Base-by-base conservation (phyloP, 2,329 filamentous ascomycete species). In the Calonectria hawksworthii region DNA sequence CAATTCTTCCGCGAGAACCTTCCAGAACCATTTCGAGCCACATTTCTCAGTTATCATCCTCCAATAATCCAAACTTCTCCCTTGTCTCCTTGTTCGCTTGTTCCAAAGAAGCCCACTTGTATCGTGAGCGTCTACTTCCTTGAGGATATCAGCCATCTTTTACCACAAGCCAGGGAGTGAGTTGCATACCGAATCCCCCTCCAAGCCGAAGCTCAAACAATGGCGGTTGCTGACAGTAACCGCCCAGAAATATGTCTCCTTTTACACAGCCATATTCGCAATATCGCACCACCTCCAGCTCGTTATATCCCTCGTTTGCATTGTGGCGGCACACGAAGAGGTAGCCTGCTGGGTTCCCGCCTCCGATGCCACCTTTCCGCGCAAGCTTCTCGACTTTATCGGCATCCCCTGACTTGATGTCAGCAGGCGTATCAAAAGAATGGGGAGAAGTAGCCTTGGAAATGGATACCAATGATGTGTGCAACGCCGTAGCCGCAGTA, bases 241-340 rank as follows among this genome's bases (percentile, higher is more conserved):
- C 56, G 26, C 56, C 56, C 3, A 28, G 2, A 30, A 41, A 63
- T 28, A 63, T 13, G 16, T 63, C 56, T 21, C 56, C 56, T 18
- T 63, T 63, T 28, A 21, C 56, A 9, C 56, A 63, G 23, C 56
- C 56, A 21, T 41, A 63, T 41, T 63, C 9, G 23, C 56, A 63
- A 21, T 63, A 63, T 3, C 36, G 56, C 23, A 63, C 6, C 56
- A 63, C 36, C 16, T 63, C 56, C 6, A 63, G 34, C 23, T 63
- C 34, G 11, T 63, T 63, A 3, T 44, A n/a, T 41, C 1, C 6
- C 14, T 41, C 26, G 2, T 63, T 16, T 41, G 7, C 14, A 28
- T 41, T 63, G 3, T 41, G 14, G 6, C 56, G 36, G 23, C 56
- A 63, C 28, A 41, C 14, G 10, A 63, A 63, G 16, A 63, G 23